Base-by-base conservation (phyloP, 2,329 filamentous ascomycete genomes). In the Hypoxylon sp. region DNA sequence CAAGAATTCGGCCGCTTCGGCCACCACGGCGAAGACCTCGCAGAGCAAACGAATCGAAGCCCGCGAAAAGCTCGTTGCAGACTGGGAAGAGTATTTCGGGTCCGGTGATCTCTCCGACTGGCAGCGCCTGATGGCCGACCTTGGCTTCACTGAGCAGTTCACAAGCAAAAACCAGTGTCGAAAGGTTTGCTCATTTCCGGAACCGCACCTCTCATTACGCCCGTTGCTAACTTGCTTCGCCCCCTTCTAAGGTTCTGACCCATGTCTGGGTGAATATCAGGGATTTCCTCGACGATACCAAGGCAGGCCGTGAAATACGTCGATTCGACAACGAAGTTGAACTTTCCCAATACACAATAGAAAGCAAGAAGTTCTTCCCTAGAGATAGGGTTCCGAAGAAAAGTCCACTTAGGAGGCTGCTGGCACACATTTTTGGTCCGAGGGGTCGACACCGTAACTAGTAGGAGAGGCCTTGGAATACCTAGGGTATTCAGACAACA, bases 241-340 rank as follows among this genome's bases (percentile, higher is more conserved):
- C 4, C 18, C 13, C 1, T 8, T 17, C 35, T 17, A 35, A 82
- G 80, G 77, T 73, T 2, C 67, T 82, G 1, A 65, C 64, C n/a
- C 61, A 43, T 0, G 69, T 82, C 3, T 75, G 77, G 67, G 73
- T 83, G 55, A 83, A 83, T 55, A 83, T 83, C 31, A 59, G 58
- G 23, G 81, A 84, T 66, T 79, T 84, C 53, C 67, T 84, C 5
- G 60, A 70, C 0, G 75, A 73, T 8, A 50, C 75, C 20, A 51
- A 65, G 4, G 60, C 55, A 10, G 70, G 69, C 1, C 41, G 58
- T 0, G 51, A 43, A 0, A 71, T 78, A 2, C 58, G 13, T 1
- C 69, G 67, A 26, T 82, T 80, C 61, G 5, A 15, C 1, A 77
- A 31, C 52, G 54, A 71, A 17, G 2, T 5, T 0, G 64, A 67